phyloP scores from a whole-genome alignment of 2,329 filamentous ascomycete genomes.

The Hirsutella minnesotensis region DNA sequence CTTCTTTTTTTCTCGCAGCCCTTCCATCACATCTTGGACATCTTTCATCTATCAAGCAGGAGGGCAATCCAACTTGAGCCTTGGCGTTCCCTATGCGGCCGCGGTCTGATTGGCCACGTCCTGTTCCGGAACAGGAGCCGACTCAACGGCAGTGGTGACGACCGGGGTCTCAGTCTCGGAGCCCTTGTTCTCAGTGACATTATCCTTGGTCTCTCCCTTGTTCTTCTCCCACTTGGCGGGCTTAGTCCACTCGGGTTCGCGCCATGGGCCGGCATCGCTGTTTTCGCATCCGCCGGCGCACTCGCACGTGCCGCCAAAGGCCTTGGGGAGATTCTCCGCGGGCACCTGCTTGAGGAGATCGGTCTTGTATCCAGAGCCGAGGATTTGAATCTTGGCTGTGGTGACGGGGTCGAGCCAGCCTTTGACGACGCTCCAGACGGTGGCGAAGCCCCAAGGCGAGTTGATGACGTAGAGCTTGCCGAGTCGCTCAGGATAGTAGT shows the following conservation, averaged over 20 bases:
- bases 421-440: conserved; percentile 78
- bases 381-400: conserved; percentile 87
- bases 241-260: conserved; percentile 54
- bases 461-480: conserved; percentile 98
- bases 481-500: conserved; percentile 97
- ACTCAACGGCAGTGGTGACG: conserved; percentile 16
- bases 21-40: no score
- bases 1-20: no score
- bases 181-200: conserved; percentile 26
- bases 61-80: neutral
- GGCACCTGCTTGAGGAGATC: conserved; percentile 79
- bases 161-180: conserved; percentile 23
- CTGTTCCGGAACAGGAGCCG: conserved; percentile 18
- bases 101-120: conserved; percentile 20
- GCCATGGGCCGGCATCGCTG: conserved; percentile 88
- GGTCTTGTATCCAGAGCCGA: conserved; percentile 69
- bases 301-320: conserved; percentile 73
- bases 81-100: conserved; percentile 2
- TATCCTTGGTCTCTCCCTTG: conserved; percentile 21
- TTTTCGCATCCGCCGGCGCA: conserved; percentile 75
- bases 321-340: conserved; percentile 76
- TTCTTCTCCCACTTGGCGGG: conserved; percentile 51
- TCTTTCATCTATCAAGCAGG: no score
- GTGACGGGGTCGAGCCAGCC: conserved; percentile 95
- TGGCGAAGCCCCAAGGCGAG: conserved; percentile 87